Percentiles rank a stretch among this genome's conserved stretches.
Evolutionary conservation across 2,329 filamentous ascomycete species (phyloP).

Genomic region (Calonectria crousiana): DNA sequence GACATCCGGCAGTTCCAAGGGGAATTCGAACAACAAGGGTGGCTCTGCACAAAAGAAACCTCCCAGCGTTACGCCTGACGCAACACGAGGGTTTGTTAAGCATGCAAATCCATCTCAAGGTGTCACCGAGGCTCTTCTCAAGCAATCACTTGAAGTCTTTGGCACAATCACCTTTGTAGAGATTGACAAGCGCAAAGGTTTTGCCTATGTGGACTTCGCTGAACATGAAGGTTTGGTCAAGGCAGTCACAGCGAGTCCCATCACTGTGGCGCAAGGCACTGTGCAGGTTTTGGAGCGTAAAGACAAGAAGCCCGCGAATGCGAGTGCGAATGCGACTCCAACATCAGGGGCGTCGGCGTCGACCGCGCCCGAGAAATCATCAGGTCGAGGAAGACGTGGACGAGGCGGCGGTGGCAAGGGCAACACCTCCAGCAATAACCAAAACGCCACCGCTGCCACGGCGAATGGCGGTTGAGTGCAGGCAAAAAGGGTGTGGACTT

Average conservation of each 20-base stretch:
- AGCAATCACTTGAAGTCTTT: constrained; percentile 79
- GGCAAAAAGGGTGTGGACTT: constrained; percentile 18
- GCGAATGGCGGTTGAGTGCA: constrained; percentile 37
- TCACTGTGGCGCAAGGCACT: constrained; percentile 85
- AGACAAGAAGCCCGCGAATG: constrained; percentile 61
- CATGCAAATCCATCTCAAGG: constrained; percentile 91
- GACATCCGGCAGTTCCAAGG: constrained; percentile 34
- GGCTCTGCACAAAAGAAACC: constrained; percentile 50
- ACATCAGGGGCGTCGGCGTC: constrained; percentile 31
- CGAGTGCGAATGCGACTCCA: constrained; percentile 30
- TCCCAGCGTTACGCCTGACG: constrained; percentile 52
- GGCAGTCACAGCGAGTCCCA: constrained; percentile 84
- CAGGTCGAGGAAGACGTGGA: constrained; percentile 49
- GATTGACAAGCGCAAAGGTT: constrained; percentile 94
- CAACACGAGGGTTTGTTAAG: constrained; percentile 80
- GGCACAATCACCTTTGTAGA: constrained; percentile 84
- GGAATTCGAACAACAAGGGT: constrained; percentile 39
- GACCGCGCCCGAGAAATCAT: constrained; percentile 45
- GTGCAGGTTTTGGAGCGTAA: constrained; percentile 90
- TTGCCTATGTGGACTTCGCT: constrained; percentile 91
- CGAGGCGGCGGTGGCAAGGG: constrained; percentile 47
- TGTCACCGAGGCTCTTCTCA: constrained; percentile 85
- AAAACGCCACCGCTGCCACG: constrained; percentile 15
- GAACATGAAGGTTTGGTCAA: constrained; percentile 79
- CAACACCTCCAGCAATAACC: constrained; percentile 37